These are phyloP conservation scores for Akanthomyces uredinophilus DNA, from an alignment of 2,329 filamentous ascomycete genomes.

Conservation along the genomic window DNA sequence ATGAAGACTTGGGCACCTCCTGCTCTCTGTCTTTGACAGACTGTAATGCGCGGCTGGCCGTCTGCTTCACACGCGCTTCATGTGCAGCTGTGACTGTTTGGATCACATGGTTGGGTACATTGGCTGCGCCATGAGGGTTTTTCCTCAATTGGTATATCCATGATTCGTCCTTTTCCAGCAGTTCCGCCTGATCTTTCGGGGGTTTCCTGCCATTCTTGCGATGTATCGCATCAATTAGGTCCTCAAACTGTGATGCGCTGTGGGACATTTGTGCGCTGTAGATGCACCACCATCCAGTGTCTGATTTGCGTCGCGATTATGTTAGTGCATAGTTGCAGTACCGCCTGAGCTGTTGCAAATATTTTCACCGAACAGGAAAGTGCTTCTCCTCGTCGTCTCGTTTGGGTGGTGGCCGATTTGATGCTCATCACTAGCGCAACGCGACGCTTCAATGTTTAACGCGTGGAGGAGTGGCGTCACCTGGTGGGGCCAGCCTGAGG, in stretches of 20 bases:
- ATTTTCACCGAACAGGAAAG: neutral
- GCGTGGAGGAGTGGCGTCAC: conserved; percentile 14
- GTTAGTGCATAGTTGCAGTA: neutral
- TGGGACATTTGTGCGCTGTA: conserved; percentile 12
- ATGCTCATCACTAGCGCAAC: neutral
- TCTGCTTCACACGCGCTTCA: neutral
- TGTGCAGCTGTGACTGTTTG: conserved; percentile 24
- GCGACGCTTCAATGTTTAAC: conserved; percentile 6
- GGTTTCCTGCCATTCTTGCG: conserved; percentile 28
- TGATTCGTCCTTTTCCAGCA: conserved; percentile 31
- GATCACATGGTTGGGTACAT: conserved; percentile 33
- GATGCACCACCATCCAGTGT: neutral
- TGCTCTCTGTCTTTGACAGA: neutral
- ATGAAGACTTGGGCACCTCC: neutral
- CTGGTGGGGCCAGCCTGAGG: conserved; percentile 1
- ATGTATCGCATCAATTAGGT: conserved; percentile 22
- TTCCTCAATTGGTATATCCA: conserved; percentile 31
- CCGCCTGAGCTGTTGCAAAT: neutral
- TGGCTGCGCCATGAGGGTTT: conserved; percentile 22
- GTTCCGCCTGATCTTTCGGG: conserved; percentile 33
- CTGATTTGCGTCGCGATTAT: neutral
- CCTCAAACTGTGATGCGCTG: conserved; percentile 14
- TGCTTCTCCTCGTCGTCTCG: neutral
- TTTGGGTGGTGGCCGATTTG: neutral
- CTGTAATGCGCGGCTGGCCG: neutral